These are phyloP conservation scores for Penstemon eatonii DNA, from an alignment of 257 asterid genomes.

Conservation along the genomic window DNA sequence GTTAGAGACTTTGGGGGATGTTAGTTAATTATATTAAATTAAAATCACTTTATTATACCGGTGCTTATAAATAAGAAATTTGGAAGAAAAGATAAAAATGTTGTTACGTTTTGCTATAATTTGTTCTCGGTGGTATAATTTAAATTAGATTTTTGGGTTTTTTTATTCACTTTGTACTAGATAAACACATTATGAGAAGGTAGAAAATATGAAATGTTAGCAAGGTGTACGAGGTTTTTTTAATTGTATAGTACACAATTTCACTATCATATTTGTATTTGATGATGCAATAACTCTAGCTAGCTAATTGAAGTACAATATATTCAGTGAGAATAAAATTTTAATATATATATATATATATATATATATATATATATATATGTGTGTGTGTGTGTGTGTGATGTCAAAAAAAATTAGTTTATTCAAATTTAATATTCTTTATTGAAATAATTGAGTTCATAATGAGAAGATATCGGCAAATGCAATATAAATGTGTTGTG, in stretches of 20 bases:
- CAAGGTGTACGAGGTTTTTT: slow-evolving; percentile 37
- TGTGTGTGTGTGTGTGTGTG: too few relatives aligned
- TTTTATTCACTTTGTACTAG: slow-evolving; percentile 17
- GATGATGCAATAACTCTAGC: too few relatives aligned
- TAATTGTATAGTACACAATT: slow-evolving; percentile 51
- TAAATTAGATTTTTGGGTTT: not conserved
- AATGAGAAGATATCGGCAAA: too few relatives aligned
- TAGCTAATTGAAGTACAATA: too few relatives aligned
- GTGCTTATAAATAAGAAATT: slow-evolving; percentile 37
- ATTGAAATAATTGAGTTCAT: too few relatives aligned
- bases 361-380: too few relatives aligned
- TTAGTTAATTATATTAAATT: slow-evolving; percentile 20
- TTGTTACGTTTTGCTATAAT: slow-evolving; percentile 18
- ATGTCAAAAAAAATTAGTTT: too few relatives aligned
- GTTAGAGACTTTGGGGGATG: slow-evolving; percentile 61
- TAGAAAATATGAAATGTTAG: slow-evolving; percentile 35
- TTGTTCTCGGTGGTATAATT: not conserved
- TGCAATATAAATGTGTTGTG: too few relatives aligned
- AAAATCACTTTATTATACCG: slow-evolving; percentile 5
- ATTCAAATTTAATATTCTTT: too few relatives aligned
- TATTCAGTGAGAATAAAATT: too few relatives aligned
- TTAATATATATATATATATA: too few relatives aligned
- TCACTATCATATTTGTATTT: too few relatives aligned
- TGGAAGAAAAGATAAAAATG: not conserved
- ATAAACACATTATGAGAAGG: slow-evolving; percentile 34